Base-by-base conservation (phyloP, 148 eudicot genomes). In the Diospyros kaki region DNA sequence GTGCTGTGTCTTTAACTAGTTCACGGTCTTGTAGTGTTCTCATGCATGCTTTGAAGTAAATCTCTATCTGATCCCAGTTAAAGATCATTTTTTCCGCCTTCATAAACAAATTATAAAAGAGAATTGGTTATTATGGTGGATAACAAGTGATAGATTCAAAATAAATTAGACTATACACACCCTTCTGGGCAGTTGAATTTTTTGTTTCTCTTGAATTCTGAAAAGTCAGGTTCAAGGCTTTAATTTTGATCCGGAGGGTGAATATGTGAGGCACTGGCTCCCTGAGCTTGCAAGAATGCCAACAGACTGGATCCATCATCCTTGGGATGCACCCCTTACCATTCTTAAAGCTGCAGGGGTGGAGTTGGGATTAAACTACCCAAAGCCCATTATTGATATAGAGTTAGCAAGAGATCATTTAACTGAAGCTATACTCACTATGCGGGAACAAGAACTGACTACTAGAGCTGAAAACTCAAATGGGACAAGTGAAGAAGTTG, bases 271-370 rank as follows among this genome's bases (percentile, higher is more conserved):
- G 70, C 91, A 89, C 13, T 95, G 99, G 99, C 78, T 95, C 45
- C 99, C 99, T 5, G 99, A 92, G 80, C 88, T 95, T 11, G 87
- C 99, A 51, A 86, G 99, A 77, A 81, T 95, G 94, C 99, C 99
- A 67, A 75, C 93, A 1, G 99, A 90, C 50, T 95, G 97, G 97
- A 95, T 95, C 81, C 99, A 95, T 83, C 97, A 95, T 81, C 99
- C 99, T 12, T 95, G 96, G 96, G 85, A 95, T 73, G 96, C 97
- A 10, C 96, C 99, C 67, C 48, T 50, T 46, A 54, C 83, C 14
- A 90, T 92, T 63, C 96, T 95, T 9, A 86, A 71, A 87, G 80
- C 94, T 41, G 91, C 99, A 43, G 99, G 99, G 68, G 90, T 95
- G 12, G 99, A 95, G 55, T 68, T 95, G 43, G 99, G 99, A 64